phyloP scores from a whole-genome alignment of 805 yeast genomes.

The Schwanniomyces occidentalis region DNA sequence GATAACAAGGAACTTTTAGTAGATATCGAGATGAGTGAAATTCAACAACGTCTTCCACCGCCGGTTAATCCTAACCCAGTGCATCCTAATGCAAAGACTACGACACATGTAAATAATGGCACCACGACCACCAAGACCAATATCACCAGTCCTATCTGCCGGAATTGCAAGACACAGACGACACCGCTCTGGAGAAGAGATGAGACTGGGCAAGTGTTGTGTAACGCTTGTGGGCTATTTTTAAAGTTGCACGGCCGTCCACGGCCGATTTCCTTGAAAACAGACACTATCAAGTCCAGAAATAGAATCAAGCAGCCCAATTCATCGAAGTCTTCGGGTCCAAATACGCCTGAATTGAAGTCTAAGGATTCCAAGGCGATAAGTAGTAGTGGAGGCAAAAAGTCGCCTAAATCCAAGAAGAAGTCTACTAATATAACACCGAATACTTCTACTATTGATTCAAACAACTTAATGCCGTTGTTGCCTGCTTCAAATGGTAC shows the following conservation, averaged over 20 bases:
- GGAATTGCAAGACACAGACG: constrained; percentile 87
- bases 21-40: constrained; percentile 22
- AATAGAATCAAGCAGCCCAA: constrained; percentile 70
- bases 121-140: constrained; percentile 65
- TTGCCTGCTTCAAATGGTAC: constrained; percentile 23
- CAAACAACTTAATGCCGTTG: constrained; percentile 24
- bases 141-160: constrained; percentile 71
- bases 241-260: constrained; percentile 89
- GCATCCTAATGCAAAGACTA: constrained; percentile 65
- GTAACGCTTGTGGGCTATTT: constrained; percentile 93
- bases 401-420: constrained; percentile 24
- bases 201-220: constrained; percentile 73
- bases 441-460: constrained; percentile 9
- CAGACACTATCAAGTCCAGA: constrained; percentile 89
- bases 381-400: constrained; percentile 16
- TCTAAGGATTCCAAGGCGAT: constrained; percentile 41
- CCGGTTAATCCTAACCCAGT: constrained; percentile 28
- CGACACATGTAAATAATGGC: constrained; percentile 58
- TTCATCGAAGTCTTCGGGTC: constrained; percentile 40
- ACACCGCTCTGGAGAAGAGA: constrained; percentile 96
- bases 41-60: constrained; percentile 15
- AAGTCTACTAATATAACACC: constrained; percentile 8
- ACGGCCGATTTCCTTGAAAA: constrained; percentile 85
- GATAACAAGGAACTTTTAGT: no score
- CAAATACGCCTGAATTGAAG: constrained; percentile 58